Evolutionary conservation across 768 basidiomycete genomes (phyloP).

Genomic region (Phanerochaete sordida): DNA sequence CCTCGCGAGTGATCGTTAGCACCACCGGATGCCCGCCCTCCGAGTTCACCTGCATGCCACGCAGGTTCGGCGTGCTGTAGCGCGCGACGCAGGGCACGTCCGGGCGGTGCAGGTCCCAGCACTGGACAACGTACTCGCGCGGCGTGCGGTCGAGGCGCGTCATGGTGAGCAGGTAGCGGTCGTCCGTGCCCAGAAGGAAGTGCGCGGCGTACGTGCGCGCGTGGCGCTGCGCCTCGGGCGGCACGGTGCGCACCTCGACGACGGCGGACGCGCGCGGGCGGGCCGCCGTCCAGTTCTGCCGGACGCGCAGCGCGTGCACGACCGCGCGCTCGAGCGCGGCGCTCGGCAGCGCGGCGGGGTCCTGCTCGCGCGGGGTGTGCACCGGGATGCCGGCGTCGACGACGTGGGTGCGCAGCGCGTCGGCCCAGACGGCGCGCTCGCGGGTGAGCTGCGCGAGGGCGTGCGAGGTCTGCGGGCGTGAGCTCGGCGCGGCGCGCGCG

Average conservation of each 20-base stretch:
- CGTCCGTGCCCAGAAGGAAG: constrained; percentile 42
- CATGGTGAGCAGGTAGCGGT: constrained; percentile 47
- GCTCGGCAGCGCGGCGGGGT: constrained; percentile 35
- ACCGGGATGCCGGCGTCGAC: constrained; percentile 43
- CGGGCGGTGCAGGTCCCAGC: constrained; percentile 51
- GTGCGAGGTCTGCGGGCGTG: constrained; percentile 41
- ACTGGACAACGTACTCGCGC: constrained; percentile 39
- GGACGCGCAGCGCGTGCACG: constrained; percentile 37
- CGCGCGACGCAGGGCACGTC: constrained; percentile 41
- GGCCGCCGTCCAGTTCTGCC: constrained; percentile 46
- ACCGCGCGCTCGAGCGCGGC: constrained; percentile 42
- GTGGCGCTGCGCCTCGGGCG: constrained; percentile 11
- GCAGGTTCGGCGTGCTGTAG: constrained; percentile 32
- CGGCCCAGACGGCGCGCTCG: constrained; percentile 48
- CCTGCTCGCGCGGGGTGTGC: constrained; percentile 32
- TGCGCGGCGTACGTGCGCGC: constrained; percentile 41
- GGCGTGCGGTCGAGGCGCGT: constrained; percentile 21
- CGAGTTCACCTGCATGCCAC: constrained; percentile 46
- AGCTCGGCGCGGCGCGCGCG: neutral
- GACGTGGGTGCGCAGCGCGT: constrained; percentile 40
- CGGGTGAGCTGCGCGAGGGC: constrained; percentile 38
- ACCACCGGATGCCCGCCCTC: constrained; percentile 29
- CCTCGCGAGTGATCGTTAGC: constrained; percentile 33
- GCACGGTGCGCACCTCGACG: constrained; percentile 23
- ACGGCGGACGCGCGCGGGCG: constrained; percentile 29